Evolutionary conservation across 208 protist genomes (phyloP), one percentile per base, ranked within the genome.

Genomic region (Acanthamoeba sp.): DNA sequence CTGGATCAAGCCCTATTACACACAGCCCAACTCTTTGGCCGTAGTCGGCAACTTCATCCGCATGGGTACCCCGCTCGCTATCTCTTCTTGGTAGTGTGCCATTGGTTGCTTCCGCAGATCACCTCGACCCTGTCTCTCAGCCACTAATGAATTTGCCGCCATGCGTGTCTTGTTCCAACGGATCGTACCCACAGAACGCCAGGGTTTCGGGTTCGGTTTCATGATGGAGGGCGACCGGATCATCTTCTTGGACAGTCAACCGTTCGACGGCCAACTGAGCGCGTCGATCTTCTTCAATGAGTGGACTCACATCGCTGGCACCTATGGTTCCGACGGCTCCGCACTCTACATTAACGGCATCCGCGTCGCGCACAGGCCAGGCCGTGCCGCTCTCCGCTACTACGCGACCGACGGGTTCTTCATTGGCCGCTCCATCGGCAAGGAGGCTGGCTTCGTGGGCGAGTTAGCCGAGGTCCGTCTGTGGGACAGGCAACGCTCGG

Each of bases 391-490:
- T 5, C 69, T 45, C 4, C 69, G 69, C 69, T 45, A 45, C 69
- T 78, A 45, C 12, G 20, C 38, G 10, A 78, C 38, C 38, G 69
- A 45, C 38, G 36, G 69, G 7, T 78, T 78, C 71, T 36, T 80
- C 1, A 42, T 80, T 3, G 71, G 71, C 38, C 71, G 71, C 22
- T 48, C 71, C 22, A 1, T 80, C 0, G 71, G 71, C 38, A 80
- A 91, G n/a, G 85, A 91, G 52, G 85, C 55, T 27, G 40, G 62
- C 52, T 91, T 91, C 55, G n/a, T 29, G 36, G 85, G 85, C 45
- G 27, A 64, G 24, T 16, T 91, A 27, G 55, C 85, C 62, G 85
- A 91, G 36, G 85, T 91, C 12, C 52, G 85, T 24, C 40, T 91
- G 50, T 91, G 85, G 85, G 34, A 91, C 27, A 3, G 45, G 24